These are phyloP conservation scores for Stromatinia cepivora DNA, from an alignment of 2,329 filamentous ascomycete genomes.

Conservation along the genomic window DNA sequence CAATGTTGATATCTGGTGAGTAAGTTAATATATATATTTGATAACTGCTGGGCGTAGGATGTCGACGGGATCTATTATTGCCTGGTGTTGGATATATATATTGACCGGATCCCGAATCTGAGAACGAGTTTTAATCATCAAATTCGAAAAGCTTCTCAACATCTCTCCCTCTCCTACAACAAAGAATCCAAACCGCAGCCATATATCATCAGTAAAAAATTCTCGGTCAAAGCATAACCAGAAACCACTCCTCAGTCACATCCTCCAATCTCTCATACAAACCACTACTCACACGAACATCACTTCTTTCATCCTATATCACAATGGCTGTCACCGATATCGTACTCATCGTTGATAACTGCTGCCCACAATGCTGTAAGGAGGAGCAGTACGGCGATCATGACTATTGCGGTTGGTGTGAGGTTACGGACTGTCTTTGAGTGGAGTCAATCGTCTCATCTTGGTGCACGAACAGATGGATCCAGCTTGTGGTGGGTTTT, in stretches of 20 bases:
- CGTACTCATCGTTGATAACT: conserved; percentile 50
- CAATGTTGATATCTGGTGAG: conserved; percentile 7
- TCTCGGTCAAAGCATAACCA: neutral
- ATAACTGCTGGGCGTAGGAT: neutral
- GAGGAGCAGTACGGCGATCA: conserved; percentile 51
- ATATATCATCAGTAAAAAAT: neutral
- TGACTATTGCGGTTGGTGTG: conserved; percentile 52
- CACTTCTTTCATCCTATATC: neutral
- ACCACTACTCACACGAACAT: neutral
- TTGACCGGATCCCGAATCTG: neutral
- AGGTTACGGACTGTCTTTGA: conserved; percentile 39
- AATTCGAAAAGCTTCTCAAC: neutral
- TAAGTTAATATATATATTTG: no score
- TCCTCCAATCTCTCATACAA: neutral
- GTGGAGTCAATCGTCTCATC: neutral
- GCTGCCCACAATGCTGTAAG: conserved; percentile 55
- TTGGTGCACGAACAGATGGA: neutral
- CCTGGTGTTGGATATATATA: conserved; percentile 19
- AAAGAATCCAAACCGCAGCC: neutral
- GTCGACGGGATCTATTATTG: neutral
- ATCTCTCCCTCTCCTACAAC: neutral
- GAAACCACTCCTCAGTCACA: neutral
- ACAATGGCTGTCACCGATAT: conserved; percentile 48
- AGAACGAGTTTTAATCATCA: neutral
- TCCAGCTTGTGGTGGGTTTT: neutral